Evolutionary conservation across 2,329 filamentous ascomycete genomes (phyloP).

Genomic region (Raffaelea albimanens): DNA sequence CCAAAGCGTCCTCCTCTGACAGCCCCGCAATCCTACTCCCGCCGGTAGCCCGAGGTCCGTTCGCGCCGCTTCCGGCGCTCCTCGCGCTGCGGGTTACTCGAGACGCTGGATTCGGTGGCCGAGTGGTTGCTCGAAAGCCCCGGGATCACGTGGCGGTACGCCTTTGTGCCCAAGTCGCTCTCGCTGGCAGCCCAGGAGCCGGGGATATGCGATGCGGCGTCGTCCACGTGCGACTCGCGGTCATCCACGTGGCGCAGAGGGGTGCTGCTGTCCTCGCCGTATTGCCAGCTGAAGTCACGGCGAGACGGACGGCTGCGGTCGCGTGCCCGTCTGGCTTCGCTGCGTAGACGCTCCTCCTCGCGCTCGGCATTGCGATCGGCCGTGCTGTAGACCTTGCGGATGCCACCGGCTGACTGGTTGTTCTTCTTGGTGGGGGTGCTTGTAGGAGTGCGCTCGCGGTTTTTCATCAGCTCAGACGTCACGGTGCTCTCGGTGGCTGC

Average conservation of each 20-base stretch:
- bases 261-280: slow-evolving; percentile 23
- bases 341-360: slow-evolving; percentile 44
- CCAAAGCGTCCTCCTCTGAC: neutral
- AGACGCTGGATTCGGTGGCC: slow-evolving; percentile 22
- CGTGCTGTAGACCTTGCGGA: slow-evolving; percentile 53
- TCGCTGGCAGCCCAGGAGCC: slow-evolving; percentile 21
- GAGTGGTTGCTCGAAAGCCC: slow-evolving; percentile 31
- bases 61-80: slow-evolving; percentile 32
- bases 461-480: slow-evolving; percentile 50
- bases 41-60: slow-evolving; percentile 12
- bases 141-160: slow-evolving; percentile 46
- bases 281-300: slow-evolving; percentile 46
- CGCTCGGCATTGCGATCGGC: slow-evolving; percentile 43
- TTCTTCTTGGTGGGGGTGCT: slow-evolving; percentile 38
- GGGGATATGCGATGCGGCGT: slow-evolving; percentile 22
- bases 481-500: slow-evolving; percentile 29
- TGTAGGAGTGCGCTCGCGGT: slow-evolving; percentile 48
- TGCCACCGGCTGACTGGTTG: slow-evolving; percentile 26
- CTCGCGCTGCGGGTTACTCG: slow-evolving; percentile 24
- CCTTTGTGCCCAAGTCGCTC: slow-evolving; percentile 47
- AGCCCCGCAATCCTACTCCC: neutral
- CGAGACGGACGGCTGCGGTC: slow-evolving; percentile 20
- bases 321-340: slow-evolving; percentile 38
- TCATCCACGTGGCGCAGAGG: slow-evolving; percentile 21
- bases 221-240: slow-evolving; percentile 18